Evolutionary conservation across 2,329 filamentous ascomycete genomes (phyloP), one percentile per base, ranked within the genome.

Genomic region (Colletotrichum sidae): DNA sequence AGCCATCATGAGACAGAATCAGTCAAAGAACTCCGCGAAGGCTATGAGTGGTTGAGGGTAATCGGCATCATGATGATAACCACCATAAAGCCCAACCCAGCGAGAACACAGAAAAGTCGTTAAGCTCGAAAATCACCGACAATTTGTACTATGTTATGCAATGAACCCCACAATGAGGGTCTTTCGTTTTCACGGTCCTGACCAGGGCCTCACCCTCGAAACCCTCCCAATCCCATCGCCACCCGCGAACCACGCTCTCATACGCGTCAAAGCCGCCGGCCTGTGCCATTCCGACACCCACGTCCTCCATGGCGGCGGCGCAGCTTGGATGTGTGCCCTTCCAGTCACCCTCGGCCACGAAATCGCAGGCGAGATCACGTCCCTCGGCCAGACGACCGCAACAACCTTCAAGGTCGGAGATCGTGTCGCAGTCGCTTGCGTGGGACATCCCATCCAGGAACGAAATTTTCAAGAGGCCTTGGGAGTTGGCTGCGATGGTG

Each of bases 211-310:
- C 45, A 17, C 34, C 38, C 60, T 64, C 13, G 33, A 42, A 25
- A 41, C 55, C n/a, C 5, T 59, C 12, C 51, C 60, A 4, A 35
- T 56, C 6, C 60, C 60, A 10, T 55, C 55, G 7, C 50, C 60
- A 0, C 8, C 25, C 34, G 15, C 49, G 7, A 17, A 42, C 39
- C 34, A 64, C 10, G 60, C 50, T 8, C 55, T 67, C 2, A 37
- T 64, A 45, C 45, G 33, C 0, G 55, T 64, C 25, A 64, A 67
- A 7, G 64, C 64, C 17, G 55, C 60, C 34, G 64, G 64, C 15
- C 60, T 67, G 34, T 67, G 55, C 45, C 60, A 64, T 37, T 67
- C 60, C 10, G 64, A 67, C n/a, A 64, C 59, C 3, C 59, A 67
- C n/a, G 64, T 67, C 15, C 50, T 67, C 4, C 34, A 59, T 25